Evolutionary conservation across 2,329 filamentous ascomycete genomes (phyloP).

Genomic region (Fusarium sp.): DNA sequence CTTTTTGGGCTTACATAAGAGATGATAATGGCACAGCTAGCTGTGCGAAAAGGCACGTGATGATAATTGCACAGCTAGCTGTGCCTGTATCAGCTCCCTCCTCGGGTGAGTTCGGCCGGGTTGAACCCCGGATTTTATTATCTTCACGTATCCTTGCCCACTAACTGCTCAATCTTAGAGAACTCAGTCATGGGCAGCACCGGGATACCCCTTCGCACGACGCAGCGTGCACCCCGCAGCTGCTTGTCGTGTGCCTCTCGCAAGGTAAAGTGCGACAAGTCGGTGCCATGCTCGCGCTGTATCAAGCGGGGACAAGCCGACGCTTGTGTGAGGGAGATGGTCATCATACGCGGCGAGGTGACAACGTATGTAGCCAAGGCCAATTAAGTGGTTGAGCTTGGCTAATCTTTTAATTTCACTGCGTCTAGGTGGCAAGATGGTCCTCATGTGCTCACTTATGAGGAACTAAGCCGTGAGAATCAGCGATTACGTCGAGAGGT

Average conservation of each 20-base stretch:
- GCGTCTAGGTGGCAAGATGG: slow-evolving; percentile 1
- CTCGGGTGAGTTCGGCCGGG: neutral
- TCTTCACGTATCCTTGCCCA: neutral
- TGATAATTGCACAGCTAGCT: too few species aligned
- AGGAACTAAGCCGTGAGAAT: slow-evolving; percentile 20
- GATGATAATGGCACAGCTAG: too few species aligned
- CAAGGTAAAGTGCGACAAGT: slow-evolving; percentile 44
- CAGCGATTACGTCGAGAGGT: neutral
- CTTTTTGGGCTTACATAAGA: too few species aligned
- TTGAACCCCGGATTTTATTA: neutral
- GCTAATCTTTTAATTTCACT: neutral
- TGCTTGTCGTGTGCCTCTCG: slow-evolving; percentile 39
- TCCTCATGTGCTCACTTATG: slow-evolving; percentile 10
- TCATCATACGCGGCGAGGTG: slow-evolving; percentile 16
- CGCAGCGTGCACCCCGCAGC: slow-evolving; percentile 40
- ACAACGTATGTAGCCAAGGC: slow-evolving; percentile 6
- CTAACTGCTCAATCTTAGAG: neutral
- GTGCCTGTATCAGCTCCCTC: too few species aligned
- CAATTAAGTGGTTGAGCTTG: neutral
- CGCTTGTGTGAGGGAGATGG: slow-evolving; percentile 21
- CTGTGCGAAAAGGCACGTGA: too few species aligned
- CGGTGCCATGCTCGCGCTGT: slow-evolving; percentile 39
- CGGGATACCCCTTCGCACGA: slow-evolving; percentile 16
- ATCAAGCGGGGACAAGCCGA: slow-evolving; percentile 36
- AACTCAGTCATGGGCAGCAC: neutral